Base-by-base conservation (phyloP, 306 rosid genomes). In the Begonia masoniana region DNA sequence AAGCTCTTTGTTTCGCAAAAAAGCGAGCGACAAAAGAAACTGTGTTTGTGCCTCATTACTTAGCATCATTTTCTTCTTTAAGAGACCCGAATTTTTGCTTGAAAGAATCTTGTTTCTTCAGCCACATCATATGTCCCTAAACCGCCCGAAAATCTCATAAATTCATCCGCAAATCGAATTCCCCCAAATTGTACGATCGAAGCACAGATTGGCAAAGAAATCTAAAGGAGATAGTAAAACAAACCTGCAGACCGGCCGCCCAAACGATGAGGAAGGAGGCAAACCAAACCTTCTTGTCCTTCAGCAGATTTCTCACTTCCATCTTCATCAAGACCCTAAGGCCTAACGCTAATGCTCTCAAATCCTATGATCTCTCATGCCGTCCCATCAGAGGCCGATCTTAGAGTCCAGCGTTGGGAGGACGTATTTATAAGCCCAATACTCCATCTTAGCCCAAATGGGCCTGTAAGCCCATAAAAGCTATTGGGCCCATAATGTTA, bases 91-190 rank as follows among this genome's bases (percentile, higher is more conserved):
- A 80, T 62, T 76, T 80, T 23, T 83, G 79, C 80, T 81, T 87
- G 78, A 80, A 87, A 4, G 89, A 61, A 52, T 87, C 94, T 55
- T 81, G 94, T 62, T 76, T 77, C 76, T 80, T 68, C 69, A 87
- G 4, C 89, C 94, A 87, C 76, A 81, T 78, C 89, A 87, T 83
- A 64, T 87, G 94, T 2, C 89, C 96, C 89, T 80, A 64, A 15
- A 52, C 48, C 52, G 15, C 15, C 49, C 49, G 49, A 45, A 45
- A 57, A 56, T 41, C 4, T 19, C 51, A 50, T 57, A 61, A 15
- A 10, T 56, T 68, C 49, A 45, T 3, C 6, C 7, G 15, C 7
- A n/a, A 45, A 45, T n/a, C 13, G n/a, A 45, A 45, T 11, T 45
- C 9, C 2, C 15, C 14, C 15, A 45, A 45, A n/a, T n/a, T 5